Conservation (phyloP, 345 rosid genomes). For the Eucalyptus lansdowneana region DNA sequence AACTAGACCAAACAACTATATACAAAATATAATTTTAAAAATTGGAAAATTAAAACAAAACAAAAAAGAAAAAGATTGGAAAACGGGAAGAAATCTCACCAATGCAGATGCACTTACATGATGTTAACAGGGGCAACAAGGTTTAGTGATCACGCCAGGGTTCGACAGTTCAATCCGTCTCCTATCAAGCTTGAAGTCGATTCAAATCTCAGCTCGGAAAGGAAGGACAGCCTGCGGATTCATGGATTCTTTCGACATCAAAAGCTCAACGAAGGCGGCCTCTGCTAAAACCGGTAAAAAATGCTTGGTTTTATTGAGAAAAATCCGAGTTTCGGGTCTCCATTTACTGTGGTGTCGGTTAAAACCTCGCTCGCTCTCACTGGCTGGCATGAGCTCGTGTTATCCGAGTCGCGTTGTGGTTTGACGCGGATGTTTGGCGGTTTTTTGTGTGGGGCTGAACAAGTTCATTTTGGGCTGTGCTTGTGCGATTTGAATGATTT, state of each 20-base stretch:
- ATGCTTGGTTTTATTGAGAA: background rate
- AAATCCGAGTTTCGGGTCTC: background rate
- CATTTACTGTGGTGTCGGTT: background rate
- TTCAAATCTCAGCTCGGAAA: background rate
- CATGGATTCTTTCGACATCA: background rate
- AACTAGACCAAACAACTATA: too few species aligned
- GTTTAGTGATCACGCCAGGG: background rate
- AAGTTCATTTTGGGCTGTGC: background rate
- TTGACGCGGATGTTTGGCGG: background rate
- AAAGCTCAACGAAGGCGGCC: background rate
- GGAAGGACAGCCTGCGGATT: background rate
- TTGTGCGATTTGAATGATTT: background rate
- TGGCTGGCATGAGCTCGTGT: background rate
- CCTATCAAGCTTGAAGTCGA: background rate
- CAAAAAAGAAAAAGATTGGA: too few species aligned
- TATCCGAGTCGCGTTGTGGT: background rate
- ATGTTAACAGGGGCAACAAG: background rate
- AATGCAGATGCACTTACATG: background rate
- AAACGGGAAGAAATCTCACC: too few species aligned
- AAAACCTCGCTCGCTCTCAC: background rate
- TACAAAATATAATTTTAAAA: too few species aligned
- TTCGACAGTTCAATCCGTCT: background rate
- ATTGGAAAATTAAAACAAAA: too few species aligned
- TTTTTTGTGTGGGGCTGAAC: background rate
- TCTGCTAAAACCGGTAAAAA: background rate